These are phyloP conservation scores for Zymoseptoria crescenta DNA, from an alignment of 2,329 filamentous ascomycete genomes.

Conservation along the genomic window DNA sequence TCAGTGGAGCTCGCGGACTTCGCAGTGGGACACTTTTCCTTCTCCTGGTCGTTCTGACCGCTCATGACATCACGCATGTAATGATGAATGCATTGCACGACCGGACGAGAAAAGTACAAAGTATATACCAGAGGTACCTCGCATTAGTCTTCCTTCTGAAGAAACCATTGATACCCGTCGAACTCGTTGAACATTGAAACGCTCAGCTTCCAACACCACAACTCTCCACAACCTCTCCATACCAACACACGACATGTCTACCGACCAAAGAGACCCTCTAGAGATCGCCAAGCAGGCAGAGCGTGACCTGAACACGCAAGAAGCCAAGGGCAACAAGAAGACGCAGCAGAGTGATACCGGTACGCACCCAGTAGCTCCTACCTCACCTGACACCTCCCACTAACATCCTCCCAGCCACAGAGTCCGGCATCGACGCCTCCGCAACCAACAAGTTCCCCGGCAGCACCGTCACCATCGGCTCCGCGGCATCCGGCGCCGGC, in stretches of 20 bases:
- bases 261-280: conserved; percentile 28
- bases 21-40: not conserved
- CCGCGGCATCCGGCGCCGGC: conserved; percentile 36
- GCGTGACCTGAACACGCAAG: conserved; percentile 40
- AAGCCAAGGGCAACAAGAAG: conserved; percentile 24
- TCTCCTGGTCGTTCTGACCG: not conserved
- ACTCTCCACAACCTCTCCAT: not conserved
- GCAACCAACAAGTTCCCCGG: conserved; percentile 39
- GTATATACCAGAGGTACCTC: not conserved
- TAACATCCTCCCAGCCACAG: conserved; percentile 28
- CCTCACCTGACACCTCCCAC: not conserved
- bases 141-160: not conserved
- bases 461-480: conserved; percentile 36
- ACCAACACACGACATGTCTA: not conserved
- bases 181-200: not conserved
- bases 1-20: not conserved
- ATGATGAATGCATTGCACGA: not conserved
- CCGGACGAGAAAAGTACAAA: not conserved
- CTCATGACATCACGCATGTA: not conserved
- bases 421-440: conserved; percentile 42
- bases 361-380: not conserved
- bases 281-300: conserved; percentile 42
- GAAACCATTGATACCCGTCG: not conserved
- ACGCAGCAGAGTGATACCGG: conserved; percentile 10
- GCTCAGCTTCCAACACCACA: not conserved